Percentiles rank a stretch among this genome's conserved stretches.
These are phyloP conservation scores for Botrytis porri DNA, from an alignment of 2,329 filamentous ascomycete species.

Conservation along the genomic window DNA sequence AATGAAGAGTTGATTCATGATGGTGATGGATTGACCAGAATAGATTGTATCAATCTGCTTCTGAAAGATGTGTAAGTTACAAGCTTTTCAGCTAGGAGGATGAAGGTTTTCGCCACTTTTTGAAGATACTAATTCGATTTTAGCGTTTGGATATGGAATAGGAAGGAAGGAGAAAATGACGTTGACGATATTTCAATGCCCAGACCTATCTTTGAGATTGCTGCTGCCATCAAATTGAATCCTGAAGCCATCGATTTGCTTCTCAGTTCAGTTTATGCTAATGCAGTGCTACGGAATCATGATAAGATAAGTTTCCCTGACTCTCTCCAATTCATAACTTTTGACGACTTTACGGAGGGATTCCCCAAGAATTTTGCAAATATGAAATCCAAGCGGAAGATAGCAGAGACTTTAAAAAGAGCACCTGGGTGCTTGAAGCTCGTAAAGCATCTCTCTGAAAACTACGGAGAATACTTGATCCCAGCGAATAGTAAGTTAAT, in stretches of 20 bases:
- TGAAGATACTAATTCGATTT: background rate
- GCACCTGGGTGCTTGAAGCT: background rate
- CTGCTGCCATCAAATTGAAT: background rate
- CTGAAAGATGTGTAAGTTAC: background rate
- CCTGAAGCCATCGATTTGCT: background rate
- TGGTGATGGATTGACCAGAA: background rate
- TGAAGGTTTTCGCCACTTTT: background rate
- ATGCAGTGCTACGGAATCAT: accelerated
- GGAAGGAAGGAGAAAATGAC: background rate
- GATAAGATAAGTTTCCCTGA: too few relatives aligned
- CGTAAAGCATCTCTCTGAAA: background rate
- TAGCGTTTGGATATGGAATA: background rate
- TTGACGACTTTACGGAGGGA: background rate
- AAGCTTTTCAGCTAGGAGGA: background rate
- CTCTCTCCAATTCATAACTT: too few relatives aligned
- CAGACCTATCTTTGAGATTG: background rate
- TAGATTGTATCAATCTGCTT: background rate
- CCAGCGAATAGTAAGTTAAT: background rate
- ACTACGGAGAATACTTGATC: background rate
- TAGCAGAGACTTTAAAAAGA: background rate
- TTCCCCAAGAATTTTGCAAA: background rate
- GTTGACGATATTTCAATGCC: background rate
- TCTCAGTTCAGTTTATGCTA: background rate
- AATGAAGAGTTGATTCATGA: background rate
- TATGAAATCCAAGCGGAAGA: background rate